A percentile compares a stretch with the other conserved stretches of the same genome.
Evolutionary conservation across 371 early-diverging fungal species (phyloP).

Genomic region (Fennellomyces sp.): DNA sequence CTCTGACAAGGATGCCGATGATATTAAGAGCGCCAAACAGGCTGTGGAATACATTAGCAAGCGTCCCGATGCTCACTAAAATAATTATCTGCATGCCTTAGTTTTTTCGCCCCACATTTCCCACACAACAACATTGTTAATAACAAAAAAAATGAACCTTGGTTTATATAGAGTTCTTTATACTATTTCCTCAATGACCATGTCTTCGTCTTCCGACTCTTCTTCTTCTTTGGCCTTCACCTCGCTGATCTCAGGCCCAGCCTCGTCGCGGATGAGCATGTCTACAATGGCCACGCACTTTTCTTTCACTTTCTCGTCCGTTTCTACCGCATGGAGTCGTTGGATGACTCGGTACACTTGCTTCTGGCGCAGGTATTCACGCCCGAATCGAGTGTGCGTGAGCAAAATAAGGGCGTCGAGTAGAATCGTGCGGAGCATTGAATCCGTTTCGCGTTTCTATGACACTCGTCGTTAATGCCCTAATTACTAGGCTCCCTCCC

Average conservation of each 20-base stretch:
- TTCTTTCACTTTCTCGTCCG: constrained; percentile 66
- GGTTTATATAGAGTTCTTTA: constrained; percentile 20
- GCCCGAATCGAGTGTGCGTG: constrained; percentile 73
- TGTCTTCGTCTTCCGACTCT: constrained; percentile 54
- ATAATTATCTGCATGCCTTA: not conserved
- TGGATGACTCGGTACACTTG: constrained; percentile 89
- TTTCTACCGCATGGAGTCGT: constrained; percentile 76
- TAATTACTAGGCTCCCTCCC: not conserved
- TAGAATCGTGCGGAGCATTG: constrained; percentile 72
- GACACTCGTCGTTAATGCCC: not conserved
- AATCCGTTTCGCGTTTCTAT: constrained; percentile 79
- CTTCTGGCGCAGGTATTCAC: constrained; percentile 77
- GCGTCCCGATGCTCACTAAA: constrained; percentile 81
- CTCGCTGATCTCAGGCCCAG: constrained; percentile 29
- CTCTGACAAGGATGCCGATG: constrained; percentile 96
- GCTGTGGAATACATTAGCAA: constrained; percentile 87
- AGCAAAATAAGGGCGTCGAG: constrained; percentile 84
- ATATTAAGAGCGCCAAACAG: constrained; percentile 85
- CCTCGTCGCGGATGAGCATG: constrained; percentile 89
- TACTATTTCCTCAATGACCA: constrained; percentile 60
- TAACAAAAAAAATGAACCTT: not conserved
- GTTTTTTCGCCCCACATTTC: constrained; percentile 2
- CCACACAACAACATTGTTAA: not conserved
- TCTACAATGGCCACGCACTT: constrained; percentile 81
- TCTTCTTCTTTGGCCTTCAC: constrained; percentile 20